Evolutionary conservation across 805 yeast species (phyloP), one percentile per base, ranked within the genome.

Genomic region (Clavispora fructus): DNA sequence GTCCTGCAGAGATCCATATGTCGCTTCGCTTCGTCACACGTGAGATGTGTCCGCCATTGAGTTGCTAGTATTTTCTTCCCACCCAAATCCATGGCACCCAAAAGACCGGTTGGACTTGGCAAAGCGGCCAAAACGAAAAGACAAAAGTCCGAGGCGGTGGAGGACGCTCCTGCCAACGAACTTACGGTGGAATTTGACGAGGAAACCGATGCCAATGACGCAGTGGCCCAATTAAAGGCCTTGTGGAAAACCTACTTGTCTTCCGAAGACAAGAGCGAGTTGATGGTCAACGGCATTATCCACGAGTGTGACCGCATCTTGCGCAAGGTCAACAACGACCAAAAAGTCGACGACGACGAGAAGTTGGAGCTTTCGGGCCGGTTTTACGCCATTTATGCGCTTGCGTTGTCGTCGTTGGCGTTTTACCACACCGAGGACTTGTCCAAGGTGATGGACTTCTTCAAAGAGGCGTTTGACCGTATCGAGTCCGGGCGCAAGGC

Each of bases 251-350:
- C 87, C 4, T 87, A 79, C 64, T 56, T 67, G 37, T 61, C 69
- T 5, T 72, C 85, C 2, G 80, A 77, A 4, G 77, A 78, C 46
- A 85, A 83, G 19, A 79, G 77, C 52, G 87, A 83, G 58, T 65
- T 82, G 49, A 75, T 86, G 31, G 61, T 86, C 47, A 86, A 90
- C 57, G 97, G 97, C 23, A 75, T 91, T 5, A 77, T 92, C n/a
- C 96, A 91, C 57, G 97, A 92, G 61, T 86, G 96, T 68, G 97
- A 92, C 58, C 68, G 95, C 42, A 62, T 89, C 30, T 71, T 90
- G 52, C 73, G 91, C 60, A 73, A 74, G 46, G 52, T 55, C 5
- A 42, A 48, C 39, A 47, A 38, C 13, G 40, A 46, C 41, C 38
- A 43, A 23, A 29, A 39, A 39, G 44, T 32, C 35, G 51, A 48